These are phyloP conservation scores for Tympanopsis confertula DNA, from an alignment of 2,329 filamentous ascomycete species.

Conservation along the genomic window DNA sequence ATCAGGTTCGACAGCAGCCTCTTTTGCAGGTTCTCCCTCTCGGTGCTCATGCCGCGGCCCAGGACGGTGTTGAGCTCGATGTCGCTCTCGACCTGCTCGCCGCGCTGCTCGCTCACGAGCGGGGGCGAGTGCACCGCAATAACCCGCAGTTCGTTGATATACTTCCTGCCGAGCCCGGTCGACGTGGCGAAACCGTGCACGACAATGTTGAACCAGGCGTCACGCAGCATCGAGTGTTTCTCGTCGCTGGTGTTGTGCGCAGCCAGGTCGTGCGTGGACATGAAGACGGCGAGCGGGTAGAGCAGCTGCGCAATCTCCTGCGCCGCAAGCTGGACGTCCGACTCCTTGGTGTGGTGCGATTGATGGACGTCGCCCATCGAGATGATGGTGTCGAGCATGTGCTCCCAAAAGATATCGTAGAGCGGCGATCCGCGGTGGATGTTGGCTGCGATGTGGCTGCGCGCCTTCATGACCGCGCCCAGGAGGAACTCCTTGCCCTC, in stretches of 20 bases:
- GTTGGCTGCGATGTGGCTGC: conserved; percentile 64
- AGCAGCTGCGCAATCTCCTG: conserved; percentile 80
- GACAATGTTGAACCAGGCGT: conserved; percentile 97
- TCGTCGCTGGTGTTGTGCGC: conserved; percentile 48
- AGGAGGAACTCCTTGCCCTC: conserved; percentile 58
- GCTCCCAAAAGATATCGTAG: conserved; percentile 72
- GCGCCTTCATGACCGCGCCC: conserved; percentile 66
- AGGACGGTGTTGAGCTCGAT: conserved; percentile 96
- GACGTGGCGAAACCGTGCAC: conserved; percentile 78
- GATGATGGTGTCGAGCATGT: conserved; percentile 76
- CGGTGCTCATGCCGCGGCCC: conserved; percentile 70
- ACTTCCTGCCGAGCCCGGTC: conserved; percentile 63
- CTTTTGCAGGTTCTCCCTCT: conserved; percentile 71
- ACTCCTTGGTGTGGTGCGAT: conserved; percentile 59
- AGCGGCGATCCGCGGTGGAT: conserved; percentile 59
- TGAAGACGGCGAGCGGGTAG: conserved; percentile 74
- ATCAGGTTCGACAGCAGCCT: conserved; percentile 63
- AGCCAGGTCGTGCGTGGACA: conserved; percentile 53
- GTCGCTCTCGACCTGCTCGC: conserved; percentile 85
- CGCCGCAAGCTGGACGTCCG: conserved; percentile 71
- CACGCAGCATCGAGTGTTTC: conserved; percentile 62
- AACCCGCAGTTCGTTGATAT: conserved; percentile 65
- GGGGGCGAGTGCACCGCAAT: conserved; percentile 82
- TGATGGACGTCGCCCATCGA: conserved; percentile 81
- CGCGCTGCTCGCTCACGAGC: conserved; percentile 75